Evolutionary conservation across 2,329 filamentous ascomycete species (phyloP), one percentile per base, ranked within the genome.

Genomic region (Fusarium newnesense): DNA sequence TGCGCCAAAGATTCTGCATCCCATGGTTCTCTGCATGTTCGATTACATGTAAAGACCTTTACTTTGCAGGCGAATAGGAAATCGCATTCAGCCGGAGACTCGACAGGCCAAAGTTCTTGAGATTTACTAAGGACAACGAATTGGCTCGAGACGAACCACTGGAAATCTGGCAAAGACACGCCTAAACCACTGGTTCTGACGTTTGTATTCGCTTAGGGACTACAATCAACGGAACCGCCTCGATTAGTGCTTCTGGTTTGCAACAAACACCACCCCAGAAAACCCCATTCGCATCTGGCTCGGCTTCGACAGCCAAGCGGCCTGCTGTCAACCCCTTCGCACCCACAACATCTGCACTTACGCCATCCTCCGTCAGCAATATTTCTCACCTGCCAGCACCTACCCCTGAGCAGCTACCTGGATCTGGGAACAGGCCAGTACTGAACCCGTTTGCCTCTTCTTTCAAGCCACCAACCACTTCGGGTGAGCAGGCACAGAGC

Each of bases 171-270:
- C 76, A 76, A 70, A 70, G 50, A 69, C 44, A 69, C 75, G 72
- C 72, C 74, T 65, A 70, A 70, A 57, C 75, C 76, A 78, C 69
- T 76, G 72, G 72, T 77, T 78, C 76, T 78, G 75, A 78, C 76
- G 70, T 66, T 76, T 74, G 67, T 74, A 76, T 69, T 76, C 69
- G 67, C 67, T 77, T 78, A 78, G 76, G 76, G 70, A 78, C 74
- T 65, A 68, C 63, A 67, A 39, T 66, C 54, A 76, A 76, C 73
- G 76, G 76, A 66, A 69, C 56, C 62, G 32, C 60, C 36, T 53
- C 70, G 26, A 63, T 47, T 36, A 59, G 69, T 50, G 39, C 52
- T 62, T 68, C 72, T 58, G 32, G 60, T 59, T 72, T 67, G 19
- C 76, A 78, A 49, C 68, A 72, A 56, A 30, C 59, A 49, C 60